phyloP scores from a whole-genome alignment of 202 grass and related monocot genomes.

The Brachypodium distachyon region DNA sequence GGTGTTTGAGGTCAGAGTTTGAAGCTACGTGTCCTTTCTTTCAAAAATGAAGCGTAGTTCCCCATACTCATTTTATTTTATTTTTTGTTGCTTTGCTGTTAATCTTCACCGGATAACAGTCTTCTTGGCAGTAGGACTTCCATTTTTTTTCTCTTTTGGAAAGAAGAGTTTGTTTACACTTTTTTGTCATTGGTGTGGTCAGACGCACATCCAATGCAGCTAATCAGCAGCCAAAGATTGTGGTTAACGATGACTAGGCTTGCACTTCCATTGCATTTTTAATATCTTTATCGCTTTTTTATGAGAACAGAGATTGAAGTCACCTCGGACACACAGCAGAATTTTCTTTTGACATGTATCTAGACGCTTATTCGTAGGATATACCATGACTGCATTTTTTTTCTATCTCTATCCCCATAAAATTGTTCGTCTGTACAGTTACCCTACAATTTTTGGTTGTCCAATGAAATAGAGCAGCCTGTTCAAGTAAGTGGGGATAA shows the following conservation, averaged over 20 bases:
- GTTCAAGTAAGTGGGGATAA: not conserved
- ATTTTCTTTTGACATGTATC: not conserved
- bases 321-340: not conserved
- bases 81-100: not conserved
- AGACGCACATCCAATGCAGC: not conserved
- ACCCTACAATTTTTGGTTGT: not conserved
- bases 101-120: not conserved
- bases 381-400: not conserved
- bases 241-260: constrained; percentile 3
- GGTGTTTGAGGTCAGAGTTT: not conserved
- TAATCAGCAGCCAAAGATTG: not conserved
- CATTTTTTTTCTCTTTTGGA: not conserved
- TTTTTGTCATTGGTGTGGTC: not conserved
- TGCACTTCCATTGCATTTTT: not conserved
- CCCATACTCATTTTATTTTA: not conserved
- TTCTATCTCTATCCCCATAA: not conserved
- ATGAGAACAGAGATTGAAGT: not conserved
- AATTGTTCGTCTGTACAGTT: not conserved
- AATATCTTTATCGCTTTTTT: not conserved
- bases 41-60: not conserved
- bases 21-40: not conserved
- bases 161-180: not conserved
- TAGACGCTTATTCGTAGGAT: not conserved
- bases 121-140: not conserved
- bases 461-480: not conserved